Evolutionary conservation across 2,329 filamentous ascomycete genomes (phyloP), one percentile per base, ranked within the genome.

Genomic region (Immersiporthe knoxdaviesiana): DNA sequence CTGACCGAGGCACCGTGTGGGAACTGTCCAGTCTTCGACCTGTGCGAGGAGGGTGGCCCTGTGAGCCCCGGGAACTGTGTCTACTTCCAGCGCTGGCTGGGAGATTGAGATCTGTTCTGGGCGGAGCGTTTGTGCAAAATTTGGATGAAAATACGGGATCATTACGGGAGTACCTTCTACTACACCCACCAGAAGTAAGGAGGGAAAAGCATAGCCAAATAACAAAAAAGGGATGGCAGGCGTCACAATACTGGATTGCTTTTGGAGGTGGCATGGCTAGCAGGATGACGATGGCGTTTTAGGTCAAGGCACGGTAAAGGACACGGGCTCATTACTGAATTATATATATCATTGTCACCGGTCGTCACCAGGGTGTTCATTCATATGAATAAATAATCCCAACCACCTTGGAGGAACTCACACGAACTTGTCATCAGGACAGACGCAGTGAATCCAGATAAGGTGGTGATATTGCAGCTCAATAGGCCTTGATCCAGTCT

Each of bases 1-100:
- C 88, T 95, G 73, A 97, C 92, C 1, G 94, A 97, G 78, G 90
- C 91, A 2, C 96, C 96, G 0, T 99, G 96, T 79, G 94, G 95
- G 1, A 86, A 89, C 67, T 99, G 96, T 79, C 96, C 96, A 0
- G 95, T 97, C 2, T 97, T 97, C 78, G 91, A 96, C 69, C 85
- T 98, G 1, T 99, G 96, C 78, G 91, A 93, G 73, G 93, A 97
- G 71, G 94, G 93, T 8, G 95, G 95, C 0, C 93, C 94, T 0
- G 93, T 99, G 30, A 97, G 91, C 75, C 93, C 95, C 0, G 91
- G 89, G 73, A 97, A 91, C 64, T 99, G 96, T 79, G 91, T 93
- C 66, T 99, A 99, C 77, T 97, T 97, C 76, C 87, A 92, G 72
- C 87, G 90, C 65, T 99, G 96, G 96, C 80, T 97, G 60, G 86